Conservation (phyloP, 2,329 filamentous ascomycete species). For the Shiraia bambusicola region DNA sequence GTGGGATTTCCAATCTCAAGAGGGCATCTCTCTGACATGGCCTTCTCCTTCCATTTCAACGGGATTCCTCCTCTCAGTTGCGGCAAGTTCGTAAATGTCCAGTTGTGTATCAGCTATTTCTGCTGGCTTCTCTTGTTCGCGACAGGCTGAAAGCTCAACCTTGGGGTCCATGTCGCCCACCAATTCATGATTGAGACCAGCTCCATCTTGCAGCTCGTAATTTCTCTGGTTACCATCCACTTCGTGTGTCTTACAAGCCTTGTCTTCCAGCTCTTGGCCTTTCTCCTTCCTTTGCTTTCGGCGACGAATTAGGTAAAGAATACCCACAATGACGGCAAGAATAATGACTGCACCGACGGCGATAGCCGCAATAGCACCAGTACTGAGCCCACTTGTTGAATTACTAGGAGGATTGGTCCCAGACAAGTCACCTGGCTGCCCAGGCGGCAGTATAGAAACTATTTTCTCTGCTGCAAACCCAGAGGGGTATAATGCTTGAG, state of each 20-base stretch:
- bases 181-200: conserved; percentile 18
- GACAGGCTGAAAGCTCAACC: conserved; percentile 14
- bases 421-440: background rate
- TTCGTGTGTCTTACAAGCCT: conserved; percentile 8
- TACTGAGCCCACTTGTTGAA: conserved; percentile 10
- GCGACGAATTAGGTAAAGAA: conserved; percentile 19
- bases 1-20: too few relatives aligned
- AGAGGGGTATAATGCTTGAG: conserved; percentile 56
- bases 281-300: conserved; percentile 4
- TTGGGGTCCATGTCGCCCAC: conserved; percentile 13
- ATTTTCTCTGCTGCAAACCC: conserved; percentile 45
- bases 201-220: conserved; percentile 15
- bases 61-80: conserved; percentile 4
- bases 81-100: conserved; percentile 18
- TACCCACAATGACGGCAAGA: background rate
- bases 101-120: conserved; percentile 8
- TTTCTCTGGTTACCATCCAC: conserved; percentile 9
- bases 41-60: conserved; percentile 19
- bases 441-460: conserved; percentile 28
- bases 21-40: conserved; percentile 2
- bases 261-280: conserved; percentile 17
- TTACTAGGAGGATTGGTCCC: conserved; percentile 1
- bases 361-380: conserved; percentile 29
- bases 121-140: conserved; percentile 16
- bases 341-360: conserved; percentile 19